Evolutionary conservation across 1,139 yeast genomes (phyloP).

Genomic region (Williopsis jadinii): DNA sequence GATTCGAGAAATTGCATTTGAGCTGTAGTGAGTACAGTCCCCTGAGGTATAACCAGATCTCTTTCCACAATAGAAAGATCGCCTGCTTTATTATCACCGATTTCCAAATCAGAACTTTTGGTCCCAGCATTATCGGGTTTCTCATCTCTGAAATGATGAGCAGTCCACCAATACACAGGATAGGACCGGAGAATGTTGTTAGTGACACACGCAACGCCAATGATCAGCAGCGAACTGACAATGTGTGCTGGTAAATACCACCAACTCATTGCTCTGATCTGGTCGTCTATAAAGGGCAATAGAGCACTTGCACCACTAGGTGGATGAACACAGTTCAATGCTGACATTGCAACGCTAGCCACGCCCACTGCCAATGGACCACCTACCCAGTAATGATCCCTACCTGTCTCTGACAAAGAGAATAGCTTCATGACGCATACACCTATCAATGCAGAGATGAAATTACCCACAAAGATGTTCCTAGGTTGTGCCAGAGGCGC

Average conservation of each 20-base stretch:
- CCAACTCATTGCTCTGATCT: constrained; percentile 52
- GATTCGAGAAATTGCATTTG: constrained; percentile 3
- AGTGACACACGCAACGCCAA: constrained; percentile 46
- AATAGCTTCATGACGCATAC: constrained; percentile 51
- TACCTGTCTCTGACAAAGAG: constrained; percentile 32
- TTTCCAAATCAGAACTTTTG: too few species aligned
- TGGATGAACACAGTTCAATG: constrained; percentile 58
- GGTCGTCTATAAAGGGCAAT: constrained; percentile 45
- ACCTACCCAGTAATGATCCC: constrained; percentile 47
- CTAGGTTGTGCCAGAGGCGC: constrained; percentile 68
- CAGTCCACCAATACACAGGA: constrained; percentile 63
- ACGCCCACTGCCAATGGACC: constrained; percentile 58
- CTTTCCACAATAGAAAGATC: background rate
- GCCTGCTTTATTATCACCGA: background rate
- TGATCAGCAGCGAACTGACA: constrained; percentile 42
- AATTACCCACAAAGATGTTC: constrained; percentile 50
- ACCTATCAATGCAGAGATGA: constrained; percentile 48
- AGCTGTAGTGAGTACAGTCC: background rate
- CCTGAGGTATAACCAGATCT: constrained; percentile 1
- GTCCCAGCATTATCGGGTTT: constrained; percentile 8
- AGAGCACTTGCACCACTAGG: constrained; percentile 73
- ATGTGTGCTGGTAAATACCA: constrained; percentile 58
- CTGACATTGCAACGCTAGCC: constrained; percentile 50
- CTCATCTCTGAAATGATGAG: constrained; percentile 17
- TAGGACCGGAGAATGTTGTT: constrained; percentile 50